Evolutionary conservation across 148 eudicot species (phyloP), one percentile per base, ranked within the genome.

Genomic region (Cornus suecica): DNA sequence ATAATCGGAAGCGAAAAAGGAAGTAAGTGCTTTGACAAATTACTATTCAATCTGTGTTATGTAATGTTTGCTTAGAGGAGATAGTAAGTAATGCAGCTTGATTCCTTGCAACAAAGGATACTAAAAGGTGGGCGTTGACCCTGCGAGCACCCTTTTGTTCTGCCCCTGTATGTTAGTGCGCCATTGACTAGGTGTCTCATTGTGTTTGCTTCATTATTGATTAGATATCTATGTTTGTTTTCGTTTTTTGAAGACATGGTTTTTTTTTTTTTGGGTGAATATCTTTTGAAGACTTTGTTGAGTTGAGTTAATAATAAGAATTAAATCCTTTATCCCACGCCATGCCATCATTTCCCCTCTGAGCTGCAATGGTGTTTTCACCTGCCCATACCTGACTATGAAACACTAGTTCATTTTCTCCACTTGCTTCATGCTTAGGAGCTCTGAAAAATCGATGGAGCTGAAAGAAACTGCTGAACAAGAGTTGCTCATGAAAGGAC

Each of bases 401-500:
- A 54, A 66, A 66, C 28, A 15, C 48, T 45, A n/a, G 66, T 45
- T 65, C 15, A 48, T 22, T 65, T 62, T n/a, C 42, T 64, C 61
- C 26, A 27, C 31, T 25, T 69, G 52, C 25, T 74, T 28, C 45
- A 26, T 32, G 56, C 68, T 42, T 74, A 95, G 99, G 91, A 79
- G 78, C 79, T 89, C 93, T 13, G 97, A 82, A 78, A 92, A 85
- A 82, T 75, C 85, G 42, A 79, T 79, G 75, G 96, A 90, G 79
- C 71, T 80, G 78, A 89, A 93, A 86, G 99, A 90, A 85, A 78
- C 70, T 29, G 86, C 85, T 34, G 99, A 92, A 76, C 94, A 83
- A 71, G 97, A 94, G 66, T 54, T 79, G 69, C 78, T 94, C 66
- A 76, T 92, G 93, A 92, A 95, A 84, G 99, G 99, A 26, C 99